A percentile compares a stretch with the other conserved stretches of the same genome.
These are phyloP conservation scores for Leccinum subgranulosum DNA, from an alignment of 768 basidiomycete genomes.

Conservation along the genomic window DNA sequence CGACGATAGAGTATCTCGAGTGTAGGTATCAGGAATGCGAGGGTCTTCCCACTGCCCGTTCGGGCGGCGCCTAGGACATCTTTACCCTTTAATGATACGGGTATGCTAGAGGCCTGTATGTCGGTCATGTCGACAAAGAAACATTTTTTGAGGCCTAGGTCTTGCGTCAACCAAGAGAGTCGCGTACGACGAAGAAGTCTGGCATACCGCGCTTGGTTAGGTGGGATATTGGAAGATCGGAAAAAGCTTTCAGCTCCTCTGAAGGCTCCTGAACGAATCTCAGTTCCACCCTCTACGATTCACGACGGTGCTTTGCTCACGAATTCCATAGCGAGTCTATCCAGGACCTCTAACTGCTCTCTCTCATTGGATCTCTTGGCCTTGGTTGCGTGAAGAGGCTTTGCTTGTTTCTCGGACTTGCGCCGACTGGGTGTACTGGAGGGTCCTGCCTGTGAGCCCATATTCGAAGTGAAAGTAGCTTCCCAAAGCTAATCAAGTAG, in stretches of 20 bases:
- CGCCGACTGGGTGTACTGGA: conserved; percentile 11
- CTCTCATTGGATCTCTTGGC: conserved; percentile 45
- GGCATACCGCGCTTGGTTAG: conserved; percentile 65
- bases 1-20: conserved; percentile 62
- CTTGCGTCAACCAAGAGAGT: conserved; percentile 4
- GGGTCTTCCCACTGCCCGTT: conserved; percentile 73
- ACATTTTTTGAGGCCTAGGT: conserved; percentile 76
- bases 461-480: conserved; percentile 1
- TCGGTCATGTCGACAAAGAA: conserved; percentile 88
- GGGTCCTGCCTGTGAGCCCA: conserved; percentile 18
- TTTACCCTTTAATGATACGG: conserved; percentile 55
- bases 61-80: conserved; percentile 69
- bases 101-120: conserved; percentile 61
- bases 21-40: conserved; percentile 67
- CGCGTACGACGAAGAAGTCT: not conserved
- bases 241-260: conserved; percentile 50
- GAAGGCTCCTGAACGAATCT: conserved; percentile 44
- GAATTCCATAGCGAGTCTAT: conserved; percentile 46
- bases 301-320: conserved; percentile 34
- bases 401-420: conserved; percentile 17
- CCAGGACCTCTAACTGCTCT: conserved; percentile 49
- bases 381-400: conserved; percentile 24
- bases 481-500: not conserved
- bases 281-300: conserved; percentile 4
- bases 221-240: conserved; percentile 76